Evolutionary conservation across 805 yeast genomes (phyloP).

Genomic region (Yamadazyma paraphyllophila): DNA sequence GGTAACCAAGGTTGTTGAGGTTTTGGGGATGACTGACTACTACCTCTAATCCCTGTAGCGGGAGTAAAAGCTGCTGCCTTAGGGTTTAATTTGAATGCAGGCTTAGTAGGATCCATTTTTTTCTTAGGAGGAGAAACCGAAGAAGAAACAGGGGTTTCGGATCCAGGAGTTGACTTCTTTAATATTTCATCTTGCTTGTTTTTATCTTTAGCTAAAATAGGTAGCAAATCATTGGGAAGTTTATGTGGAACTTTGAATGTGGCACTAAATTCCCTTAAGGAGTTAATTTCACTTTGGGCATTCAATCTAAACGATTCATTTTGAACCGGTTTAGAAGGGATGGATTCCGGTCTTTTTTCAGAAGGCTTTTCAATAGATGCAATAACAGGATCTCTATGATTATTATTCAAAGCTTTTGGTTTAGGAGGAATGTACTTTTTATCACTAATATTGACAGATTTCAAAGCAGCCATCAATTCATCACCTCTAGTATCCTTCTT

Average conservation of each 20-base stretch:
- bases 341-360: constrained; percentile 27
- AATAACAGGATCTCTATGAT: constrained; percentile 65
- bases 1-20: constrained; percentile 15
- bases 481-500: constrained; percentile 37
- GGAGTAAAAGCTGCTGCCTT: constrained; percentile 68
- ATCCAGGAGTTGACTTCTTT: constrained; percentile 29
- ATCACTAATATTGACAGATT: constrained; percentile 23
- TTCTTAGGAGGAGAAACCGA: constrained; percentile 27
- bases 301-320: constrained; percentile 43
- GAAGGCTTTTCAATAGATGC: constrained; percentile 44
- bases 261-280: constrained; percentile 75
- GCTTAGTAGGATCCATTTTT: constrained; percentile 56
- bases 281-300: constrained; percentile 63
- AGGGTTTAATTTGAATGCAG: constrained; percentile 68
- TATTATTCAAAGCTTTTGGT: constrained; percentile 47
- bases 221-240: constrained; percentile 62
- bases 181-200: constrained; percentile 61
- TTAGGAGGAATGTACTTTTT: constrained; percentile 57
- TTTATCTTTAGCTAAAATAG: constrained; percentile 67
- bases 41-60: constrained; percentile 15
- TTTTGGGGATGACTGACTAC: constrained; percentile 19
- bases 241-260: constrained; percentile 70
- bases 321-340: constrained; percentile 29
- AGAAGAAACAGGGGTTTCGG: constrained; percentile 2
- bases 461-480: constrained; percentile 48